Base-by-base conservation (phyloP, 345 rosid species). In the Brassica incana region DNA sequence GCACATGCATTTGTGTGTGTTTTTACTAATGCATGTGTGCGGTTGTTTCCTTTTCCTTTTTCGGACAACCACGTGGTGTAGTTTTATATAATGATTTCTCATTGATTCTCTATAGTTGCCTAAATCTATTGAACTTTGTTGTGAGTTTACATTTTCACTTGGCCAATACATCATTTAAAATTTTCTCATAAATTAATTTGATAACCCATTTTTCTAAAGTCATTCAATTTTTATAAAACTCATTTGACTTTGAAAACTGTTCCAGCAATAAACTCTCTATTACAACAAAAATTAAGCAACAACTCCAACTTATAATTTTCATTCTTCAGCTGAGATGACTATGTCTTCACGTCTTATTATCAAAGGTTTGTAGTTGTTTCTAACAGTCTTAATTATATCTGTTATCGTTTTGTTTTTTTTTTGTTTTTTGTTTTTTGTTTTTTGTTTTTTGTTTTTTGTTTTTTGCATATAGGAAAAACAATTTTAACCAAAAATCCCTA, bases 401-500 rank as follows among this genome's bases (percentile, higher is more conserved):
- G 23, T 23, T 59, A 18, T 8, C 11, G 48, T 20, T 58, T 3
- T 8, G 9, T 58, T 58, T 18, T 18, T 14, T 27, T 8, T 2
- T 20, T n/a, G n/a, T n/a, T n/a, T n/a, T n/a, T n/a, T n/a, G n/a
- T n/a, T n/a, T n/a, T n/a, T n/a, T n/a, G n/a, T n/a, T n/a, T n/a
- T 58, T 2, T 8, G 8, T 58, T 58, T 18, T 18, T 14, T 27
- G 23, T 20, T 20, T 8, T 23, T 23, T 23, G 25, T 56, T 16
- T 3, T 20, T 67, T 48, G 36, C 25, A 59, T 7, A 40, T 25
- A 40, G 29, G 29, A 14, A 62, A 20, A 10, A n/a, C 6, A 14
- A 23, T 43, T 56, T 8, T 54, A 35, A 65, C 67, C 6, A 59
- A 38, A 59, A 38, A 76, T 76, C 74, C 68, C 74, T 59, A 68